Evolutionary conservation across 2,329 filamentous ascomycete species (phyloP).

Genomic region (Juglanconis juglandina): DNA sequence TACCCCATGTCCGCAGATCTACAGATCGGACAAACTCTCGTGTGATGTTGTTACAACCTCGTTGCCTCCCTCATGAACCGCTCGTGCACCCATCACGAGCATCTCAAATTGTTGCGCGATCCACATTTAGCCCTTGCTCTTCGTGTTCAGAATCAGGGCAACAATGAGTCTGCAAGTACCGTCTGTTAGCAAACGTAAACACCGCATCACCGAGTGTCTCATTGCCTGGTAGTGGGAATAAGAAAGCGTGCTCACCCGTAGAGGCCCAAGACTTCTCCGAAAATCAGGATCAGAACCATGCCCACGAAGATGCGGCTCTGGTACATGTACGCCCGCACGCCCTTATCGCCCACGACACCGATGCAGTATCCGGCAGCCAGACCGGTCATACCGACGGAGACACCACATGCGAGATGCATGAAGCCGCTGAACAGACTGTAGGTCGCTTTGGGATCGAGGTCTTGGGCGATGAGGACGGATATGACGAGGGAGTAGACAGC

Average conservation of each 20-base stretch:
- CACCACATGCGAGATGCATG: constrained; percentile 86
- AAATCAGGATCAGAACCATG: constrained; percentile 98
- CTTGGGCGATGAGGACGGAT: constrained; percentile 89
- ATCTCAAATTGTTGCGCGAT: neutral
- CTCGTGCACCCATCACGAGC: neutral
- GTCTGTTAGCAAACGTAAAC: constrained; percentile 17
- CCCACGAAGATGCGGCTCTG: constrained; percentile 95
- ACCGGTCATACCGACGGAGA: constrained; percentile 88
- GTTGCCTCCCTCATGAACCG: neutral
- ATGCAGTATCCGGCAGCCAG: constrained; percentile 95
- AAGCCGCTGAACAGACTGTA: constrained; percentile 92
- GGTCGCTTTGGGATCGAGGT: constrained; percentile 66
- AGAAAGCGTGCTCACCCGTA: constrained; percentile 68
- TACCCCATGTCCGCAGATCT: neutral
- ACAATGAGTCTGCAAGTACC: constrained; percentile 70
- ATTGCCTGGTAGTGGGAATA: neutral
- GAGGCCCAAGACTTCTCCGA: constrained; percentile 92
- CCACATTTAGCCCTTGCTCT: constrained; percentile 58
- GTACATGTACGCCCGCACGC: constrained; percentile 92
- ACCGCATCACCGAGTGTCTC: no score
- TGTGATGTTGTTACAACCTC: constrained; percentile 15
- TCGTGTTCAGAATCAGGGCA: constrained; percentile 87
- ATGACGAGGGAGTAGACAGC: constrained; percentile 97
- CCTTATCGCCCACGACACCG: constrained; percentile 89
- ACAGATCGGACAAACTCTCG: neutral